Conservation (phyloP, 192 early-diverging fungal genomes). For the Linnemannia exigua region DNA sequence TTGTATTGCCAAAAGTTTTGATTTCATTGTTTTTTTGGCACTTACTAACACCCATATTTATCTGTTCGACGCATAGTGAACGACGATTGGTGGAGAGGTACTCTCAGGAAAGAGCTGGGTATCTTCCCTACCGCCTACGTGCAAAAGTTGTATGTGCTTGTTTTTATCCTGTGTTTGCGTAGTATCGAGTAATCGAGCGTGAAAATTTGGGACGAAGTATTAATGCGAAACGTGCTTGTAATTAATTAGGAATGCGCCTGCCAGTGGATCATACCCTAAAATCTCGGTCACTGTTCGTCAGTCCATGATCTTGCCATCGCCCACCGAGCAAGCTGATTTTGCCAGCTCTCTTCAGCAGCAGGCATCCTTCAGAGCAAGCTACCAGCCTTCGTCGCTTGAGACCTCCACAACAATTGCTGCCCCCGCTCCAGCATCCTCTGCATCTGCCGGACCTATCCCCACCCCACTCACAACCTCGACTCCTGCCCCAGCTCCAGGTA, state of each 20-base stretch:
- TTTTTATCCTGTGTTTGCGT: not conserved
- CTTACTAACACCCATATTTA: not conserved
- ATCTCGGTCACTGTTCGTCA: conserved; percentile 43
- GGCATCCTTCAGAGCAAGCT: conserved; percentile 43
- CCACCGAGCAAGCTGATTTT: conserved; percentile 5
- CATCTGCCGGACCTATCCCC: not conserved
- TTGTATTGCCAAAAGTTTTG: too few relatives aligned
- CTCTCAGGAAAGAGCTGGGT: conserved; percentile 42
- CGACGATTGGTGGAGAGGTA: conserved; percentile 53
- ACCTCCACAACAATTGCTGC: too few relatives aligned
- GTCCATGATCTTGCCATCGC: conserved; percentile 24
- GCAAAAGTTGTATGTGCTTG: conserved; percentile 32
- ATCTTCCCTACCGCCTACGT: conserved; percentile 56
- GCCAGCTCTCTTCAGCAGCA: conserved; percentile 27
- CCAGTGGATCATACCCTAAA: conserved; percentile 29
- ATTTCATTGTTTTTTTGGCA: too few relatives aligned
- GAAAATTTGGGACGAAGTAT: too few relatives aligned
- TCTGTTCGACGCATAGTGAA: conserved; percentile 30
- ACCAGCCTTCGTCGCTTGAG: conserved; percentile 12
- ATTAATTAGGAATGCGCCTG: conserved; percentile 21
- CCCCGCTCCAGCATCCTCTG: not conserved
- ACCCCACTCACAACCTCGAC: too few relatives aligned
- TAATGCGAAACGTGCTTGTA: not conserved
- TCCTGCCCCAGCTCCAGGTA: not conserved
- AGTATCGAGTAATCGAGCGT: too few relatives aligned